Base-by-base conservation (phyloP, 352 stramenopile genomes). In the Phytopythium chamaehyphon region DNA sequence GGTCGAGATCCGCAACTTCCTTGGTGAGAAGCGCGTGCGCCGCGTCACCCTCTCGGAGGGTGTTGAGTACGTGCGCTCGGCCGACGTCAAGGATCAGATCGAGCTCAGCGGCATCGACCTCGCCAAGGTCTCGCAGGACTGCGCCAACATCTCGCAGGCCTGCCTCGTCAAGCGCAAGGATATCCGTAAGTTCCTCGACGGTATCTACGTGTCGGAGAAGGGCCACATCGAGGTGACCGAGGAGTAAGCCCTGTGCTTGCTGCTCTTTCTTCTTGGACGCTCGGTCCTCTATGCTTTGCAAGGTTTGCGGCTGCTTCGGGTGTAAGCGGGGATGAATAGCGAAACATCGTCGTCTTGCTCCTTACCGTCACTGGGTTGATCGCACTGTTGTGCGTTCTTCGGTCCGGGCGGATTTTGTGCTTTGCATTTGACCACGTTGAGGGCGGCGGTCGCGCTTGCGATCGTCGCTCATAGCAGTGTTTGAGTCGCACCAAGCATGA, bases 101-200 rank as follows among this genome's bases (percentile, higher is more conserved):
- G 91, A 98, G 76, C 81, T 99, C 9, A 89, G 66, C 58, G 96
- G 96, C 62, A 99, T 98, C 75, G 96, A 99, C 81, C 93, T 99
- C 64, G 78, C 96, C 54, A 90, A 93, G 59, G 97, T 99, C 51
- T 99, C 95, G 56, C 89, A 94, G 76, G 80, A 95, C 60, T 69
- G 61, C 26, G 77, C 83, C 54, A 93, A 90, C 76, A 94, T 94
- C 68, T 78, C 83, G 65, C 81, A 92, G 69, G 69, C 79, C 57
- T 92, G 81, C 53, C 69, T 94, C 36, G 83, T 94, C 59, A 82
- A 85, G 63, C 72, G 77, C 64, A 94, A 92, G 76, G 83, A 94
- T 94, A 98, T 99, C 74, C 97, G 97, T 98, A 99, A 99, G 87
- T 99, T 99, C 88, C 86, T 99, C 45, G 97, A 99, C 76, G 97